Conservation (phyloP, 2,329 filamentous ascomycete species). For the Pseudogymnoascus sp. region DNA sequence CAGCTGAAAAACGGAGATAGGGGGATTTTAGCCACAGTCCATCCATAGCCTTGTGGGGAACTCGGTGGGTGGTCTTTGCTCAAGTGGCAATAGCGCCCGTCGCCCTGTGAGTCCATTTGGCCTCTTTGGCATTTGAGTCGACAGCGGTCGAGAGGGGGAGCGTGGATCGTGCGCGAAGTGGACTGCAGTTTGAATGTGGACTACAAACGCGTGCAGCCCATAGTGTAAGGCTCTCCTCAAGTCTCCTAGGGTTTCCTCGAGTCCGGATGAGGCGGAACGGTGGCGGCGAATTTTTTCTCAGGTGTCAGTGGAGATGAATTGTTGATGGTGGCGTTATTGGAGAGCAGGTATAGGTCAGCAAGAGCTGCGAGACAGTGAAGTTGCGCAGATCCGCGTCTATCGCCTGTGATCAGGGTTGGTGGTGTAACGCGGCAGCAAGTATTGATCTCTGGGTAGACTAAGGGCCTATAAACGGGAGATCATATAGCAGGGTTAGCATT, state of each 20-base stretch:
- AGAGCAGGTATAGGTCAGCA: background rate
- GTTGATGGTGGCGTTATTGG: background rate
- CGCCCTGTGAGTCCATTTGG: background rate
- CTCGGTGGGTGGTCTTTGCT: background rate
- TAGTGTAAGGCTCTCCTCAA: background rate
- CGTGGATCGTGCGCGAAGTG: background rate
- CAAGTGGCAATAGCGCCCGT: background rate
- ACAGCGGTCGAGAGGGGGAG: background rate
- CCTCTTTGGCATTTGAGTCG: background rate
- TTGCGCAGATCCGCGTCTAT: conserved; percentile 4
- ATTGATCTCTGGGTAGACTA: background rate
- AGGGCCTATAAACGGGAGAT: background rate
- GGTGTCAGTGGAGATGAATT: background rate
- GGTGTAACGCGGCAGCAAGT: conserved; percentile 2
- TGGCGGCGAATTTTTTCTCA: conserved; percentile 1
- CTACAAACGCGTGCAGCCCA: background rate
- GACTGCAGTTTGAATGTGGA: background rate
- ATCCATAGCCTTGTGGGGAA: background rate
- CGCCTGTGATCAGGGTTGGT: background rate
- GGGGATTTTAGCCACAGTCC: background rate
- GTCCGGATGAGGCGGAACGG: background rate
- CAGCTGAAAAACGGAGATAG: conserved; percentile 6
- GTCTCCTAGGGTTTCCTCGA: background rate
- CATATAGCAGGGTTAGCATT: background rate
- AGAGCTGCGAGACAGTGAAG: background rate